Evolutionary conservation across 1,139 yeast genomes (phyloP).

Genomic region (Yamadazyma friedrichii): DNA sequence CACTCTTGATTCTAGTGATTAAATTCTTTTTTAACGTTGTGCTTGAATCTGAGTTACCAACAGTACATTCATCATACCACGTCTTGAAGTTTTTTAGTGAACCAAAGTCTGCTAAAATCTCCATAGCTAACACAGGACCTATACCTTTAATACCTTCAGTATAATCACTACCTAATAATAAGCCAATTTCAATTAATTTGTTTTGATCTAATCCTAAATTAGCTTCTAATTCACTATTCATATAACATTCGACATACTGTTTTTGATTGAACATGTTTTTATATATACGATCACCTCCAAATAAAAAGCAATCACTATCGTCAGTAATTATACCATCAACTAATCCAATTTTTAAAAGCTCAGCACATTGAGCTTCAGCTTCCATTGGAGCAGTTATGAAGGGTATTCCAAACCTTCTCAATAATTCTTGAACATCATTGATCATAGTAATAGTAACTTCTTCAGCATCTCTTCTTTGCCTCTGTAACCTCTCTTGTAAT

Average conservation of each 20-base stretch:
- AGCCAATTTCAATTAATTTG: conserved; percentile 74
- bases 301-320: conserved; percentile 93
- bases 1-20: conserved; percentile 52
- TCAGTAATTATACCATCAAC: conserved; percentile 97
- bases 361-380: conserved; percentile 98
- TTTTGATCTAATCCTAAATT: conserved; percentile 65
- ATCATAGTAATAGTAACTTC: conserved; percentile 88
- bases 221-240: conserved; percentile 53
- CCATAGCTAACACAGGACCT: conserved; percentile 93
- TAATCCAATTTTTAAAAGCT: conserved; percentile 56
- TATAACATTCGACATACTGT: conserved; percentile 86
- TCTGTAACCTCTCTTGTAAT: conserved; percentile 58
- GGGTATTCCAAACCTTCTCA: conserved; percentile 88
- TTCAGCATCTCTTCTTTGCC: conserved; percentile 83
- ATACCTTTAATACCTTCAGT: conserved; percentile 89
- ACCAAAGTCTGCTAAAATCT: conserved; percentile 86
- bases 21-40: conserved; percentile 46
- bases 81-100: conserved; percentile 29
- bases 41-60: conserved; percentile 18
- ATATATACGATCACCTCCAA: conserved; percentile 84
- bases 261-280: conserved; percentile 95
- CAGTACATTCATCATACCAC: conserved; percentile 39
- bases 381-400: conserved; percentile 96
- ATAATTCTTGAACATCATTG: conserved; percentile 82
- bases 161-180: conserved; percentile 87